Evolutionary conservation across 106 monocot species (phyloP).

Genomic region (Phalaenopsis equestris): DNA sequence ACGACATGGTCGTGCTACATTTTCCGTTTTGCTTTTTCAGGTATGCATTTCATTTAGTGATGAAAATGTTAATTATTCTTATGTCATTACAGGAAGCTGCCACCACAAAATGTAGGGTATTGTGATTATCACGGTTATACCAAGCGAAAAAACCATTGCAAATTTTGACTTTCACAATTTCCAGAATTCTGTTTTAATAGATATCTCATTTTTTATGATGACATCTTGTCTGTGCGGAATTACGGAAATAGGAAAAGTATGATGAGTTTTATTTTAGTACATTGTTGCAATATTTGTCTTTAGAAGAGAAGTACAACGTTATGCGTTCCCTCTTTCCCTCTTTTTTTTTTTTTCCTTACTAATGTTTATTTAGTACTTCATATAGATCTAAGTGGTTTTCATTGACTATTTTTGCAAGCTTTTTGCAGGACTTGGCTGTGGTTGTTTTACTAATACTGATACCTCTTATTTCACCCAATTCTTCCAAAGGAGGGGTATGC

Average conservation of each 20-base stretch:
- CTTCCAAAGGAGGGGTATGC: constrained; percentile 98
- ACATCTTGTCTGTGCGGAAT: not conserved
- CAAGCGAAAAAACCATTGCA: not conserved
- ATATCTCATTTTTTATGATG: not conserved
- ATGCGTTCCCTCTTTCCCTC: too few relatives aligned
- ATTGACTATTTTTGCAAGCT: constrained; percentile 7
- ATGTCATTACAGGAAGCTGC: not conserved
- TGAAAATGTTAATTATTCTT: not conserved
- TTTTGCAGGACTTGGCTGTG: constrained; percentile 82
- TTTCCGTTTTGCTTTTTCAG: constrained; percentile 97
- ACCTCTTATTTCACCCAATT: constrained; percentile 97
- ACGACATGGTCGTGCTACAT: constrained; percentile 97
- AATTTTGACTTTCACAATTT: not conserved
- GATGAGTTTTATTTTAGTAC: not conserved
- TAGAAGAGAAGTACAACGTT: not conserved
- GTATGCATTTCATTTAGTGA: constrained; percentile 20
- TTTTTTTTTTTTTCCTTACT: not conserved
- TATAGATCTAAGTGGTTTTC: not conserved
- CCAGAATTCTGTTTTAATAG: not conserved
- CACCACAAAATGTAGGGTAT: not conserved
- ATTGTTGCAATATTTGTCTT: not conserved
- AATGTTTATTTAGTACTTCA: not conserved
- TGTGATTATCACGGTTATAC: not conserved
- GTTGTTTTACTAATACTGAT: constrained; percentile 94
- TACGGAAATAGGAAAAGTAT: not conserved